Evolutionary conservation across 768 basidiomycete genomes (phyloP), one percentile per base, ranked within the genome.

Genomic region (Rhizopogon rudus): DNA sequence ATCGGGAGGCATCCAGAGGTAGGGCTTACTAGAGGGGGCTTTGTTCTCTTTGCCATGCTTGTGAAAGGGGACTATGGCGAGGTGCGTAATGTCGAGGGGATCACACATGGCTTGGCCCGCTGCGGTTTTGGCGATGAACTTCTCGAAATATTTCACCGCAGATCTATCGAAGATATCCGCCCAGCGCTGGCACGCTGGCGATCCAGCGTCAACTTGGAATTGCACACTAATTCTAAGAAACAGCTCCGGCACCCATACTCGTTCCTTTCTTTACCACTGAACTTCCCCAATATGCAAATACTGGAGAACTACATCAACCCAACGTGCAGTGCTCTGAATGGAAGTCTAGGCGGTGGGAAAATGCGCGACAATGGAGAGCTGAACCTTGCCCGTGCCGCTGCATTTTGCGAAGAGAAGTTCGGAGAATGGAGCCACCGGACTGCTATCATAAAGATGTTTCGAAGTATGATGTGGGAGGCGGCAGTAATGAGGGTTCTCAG

Each of bases 11-110:
- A 68, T 58, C n/a, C 4, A 25, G 25, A 20, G 20, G 20, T 20
- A 20, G 20, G 20, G 20, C 20, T 20, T 20, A 20, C 20, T 20
- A 20, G 20, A 20, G 68, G 66, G 7, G 71, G 69, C 2, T 54
- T 73, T 22, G 56, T 74, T 20, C 59, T 75, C 20, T 25, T 25
- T 44, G 73, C 72, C 0, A 42, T 75, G 3, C 54, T 73, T 14
- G 53, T 57, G 8, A 71, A 73, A n/a, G 69, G 72, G 2, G 73
- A 75, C 56, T 75, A 75, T 33, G 63, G 69, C 55, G 52, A 53
- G 17, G 70, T 69, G n/a, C 7, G 62, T 22, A 39, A 17, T 5
- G 28, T 44, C 9, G 1, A 60, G 16, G 40, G 51, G 4, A 60
- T 55, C n/a, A 64, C 61, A 29, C 63, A 63, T 41, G 64, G 53